Evolutionary conservation across 78 protist genomes (phyloP), one percentile per base, ranked within the genome.

Genomic region (Mantamonas sphyraenae): DNA sequence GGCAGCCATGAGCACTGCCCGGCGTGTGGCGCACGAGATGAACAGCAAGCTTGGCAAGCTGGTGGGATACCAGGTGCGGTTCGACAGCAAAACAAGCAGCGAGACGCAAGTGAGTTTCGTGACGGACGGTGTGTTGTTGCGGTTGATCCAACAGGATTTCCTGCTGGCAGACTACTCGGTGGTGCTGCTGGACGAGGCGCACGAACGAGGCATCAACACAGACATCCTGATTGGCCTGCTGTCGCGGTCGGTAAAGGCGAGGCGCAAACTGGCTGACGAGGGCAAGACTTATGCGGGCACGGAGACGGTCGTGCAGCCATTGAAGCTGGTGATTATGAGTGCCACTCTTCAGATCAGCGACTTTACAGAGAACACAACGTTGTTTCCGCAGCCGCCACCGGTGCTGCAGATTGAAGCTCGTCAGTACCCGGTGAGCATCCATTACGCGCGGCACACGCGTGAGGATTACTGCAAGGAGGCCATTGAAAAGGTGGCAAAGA

Each of bases 181-280:
- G 1, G 77, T 98, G 60, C 33, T 98, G 28, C 16, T 98, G 28
- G 99, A 98, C 74, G 99, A 98, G 69, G 99, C 99, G 9, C 99
- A 97, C 67, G 91, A 90, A 68, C 47, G 88, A 28, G 28, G 62
- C 28, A 42, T 76, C 43, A 66, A 62, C 63, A 30, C 65, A 20
- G 99, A 98, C 74, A 51, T 98, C 4, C 74, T 95, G 39, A 74
- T 98, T 63, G 99, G 99, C 20, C 63, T 95, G 8, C 84, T 95
- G n/a, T 92, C 99, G 33, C 87, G 99, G 31, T 68, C 92, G 22
- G 96, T 95, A 12, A 87, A 77, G n/a, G 69, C 87, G n/a, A 79
- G 96, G 28, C 35, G 64, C 68, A 8, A 10, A 1, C 2, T 81
- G 60, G 12, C 39, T 9, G 56, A 2, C 34, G 43, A 63, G 31